Evolutionary conservation across 345 rosid species (phyloP), one percentile per base, ranked within the genome.

Genomic region (Linum lewisii): DNA sequence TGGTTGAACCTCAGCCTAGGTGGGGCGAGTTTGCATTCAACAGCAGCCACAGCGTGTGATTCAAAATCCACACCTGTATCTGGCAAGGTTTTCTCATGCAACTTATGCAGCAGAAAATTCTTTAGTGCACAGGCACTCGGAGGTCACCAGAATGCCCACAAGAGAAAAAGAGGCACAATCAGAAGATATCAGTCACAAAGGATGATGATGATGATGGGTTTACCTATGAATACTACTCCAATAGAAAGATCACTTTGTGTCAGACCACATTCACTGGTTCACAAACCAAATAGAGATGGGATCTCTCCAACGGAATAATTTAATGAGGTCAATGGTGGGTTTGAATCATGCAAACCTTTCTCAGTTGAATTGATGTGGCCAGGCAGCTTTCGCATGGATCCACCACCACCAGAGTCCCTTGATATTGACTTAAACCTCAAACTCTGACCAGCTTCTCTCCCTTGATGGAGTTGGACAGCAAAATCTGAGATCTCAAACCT

Each of bases 141-240:
- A 18, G 93, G 93, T 34, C 93, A 85, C 70, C 89, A 86, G 75
- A 86, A 86, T 54, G 94, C 94, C 57, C 94, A 86, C 80, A 86
- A 81, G 70, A 72, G 87, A 60, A 86, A 85, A 73, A 78, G 89
- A 66, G 87, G 87, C 32, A 86, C 84, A 21, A 84, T 83, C 26
- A 75, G 79, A 72, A 86, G 78, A 65, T 73, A 66, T 57, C 89
- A 75, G 24, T 77, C 88, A 14, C 93, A 83, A 67, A 77, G 77
- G 72, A 76, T 79, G 81, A 73, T 78, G 79, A 57, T 77, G 10
- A 72, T 69, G 68, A 76, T 73, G 79, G 75, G 79, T 58, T 54
- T 77, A 54, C 82, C 75, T 24, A 16, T 64, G 14, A 71, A 71
- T 63, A 38, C 63, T 21, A 7, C 21, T 9, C 64, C 72, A 3